phyloP scores from a whole-genome alignment of 306 rosid species.

The Gynostemma pentaphyllum region DNA sequence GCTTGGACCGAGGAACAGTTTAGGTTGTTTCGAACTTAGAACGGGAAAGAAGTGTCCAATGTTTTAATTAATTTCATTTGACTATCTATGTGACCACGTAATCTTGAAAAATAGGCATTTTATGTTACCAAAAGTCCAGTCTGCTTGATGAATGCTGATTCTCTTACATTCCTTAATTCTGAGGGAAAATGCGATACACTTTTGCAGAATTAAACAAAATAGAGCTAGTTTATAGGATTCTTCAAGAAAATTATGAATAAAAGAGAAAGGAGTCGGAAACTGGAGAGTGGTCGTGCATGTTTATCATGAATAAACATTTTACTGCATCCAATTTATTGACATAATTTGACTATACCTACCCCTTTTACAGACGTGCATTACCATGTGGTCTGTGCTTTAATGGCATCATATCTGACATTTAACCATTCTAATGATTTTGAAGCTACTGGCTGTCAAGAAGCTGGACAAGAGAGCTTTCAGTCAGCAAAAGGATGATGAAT shows the following conservation, averaged over 20 bases:
- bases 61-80: not conserved
- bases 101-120: constrained; percentile 2
- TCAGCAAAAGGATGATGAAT: constrained; percentile 64
- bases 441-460: constrained; percentile 90
- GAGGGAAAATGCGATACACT: not conserved
- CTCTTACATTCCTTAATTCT: not conserved
- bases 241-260: not conserved
- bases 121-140: not conserved
- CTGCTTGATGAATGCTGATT: not conserved
- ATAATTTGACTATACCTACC: not conserved
- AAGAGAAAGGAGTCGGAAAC: not conserved
- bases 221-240: not conserved
- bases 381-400: not conserved
- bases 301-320: not conserved
- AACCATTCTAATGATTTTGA: constrained; percentile 23
- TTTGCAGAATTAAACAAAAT: not conserved
- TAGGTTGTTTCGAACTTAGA: not conserved
- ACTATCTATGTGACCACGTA: not conserved
- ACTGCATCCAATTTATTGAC: not conserved
- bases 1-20: not conserved
- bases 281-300: not conserved
- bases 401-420: constrained; percentile 15
- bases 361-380: not conserved
- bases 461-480: constrained; percentile 53
- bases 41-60: not conserved